A percentile compares a stretch with the other conserved stretches of the same genome.
These are phyloP conservation scores for Gymnopus androsaceus DNA, from an alignment of 1,284 basidiomycete species.

Conservation along the genomic window DNA sequence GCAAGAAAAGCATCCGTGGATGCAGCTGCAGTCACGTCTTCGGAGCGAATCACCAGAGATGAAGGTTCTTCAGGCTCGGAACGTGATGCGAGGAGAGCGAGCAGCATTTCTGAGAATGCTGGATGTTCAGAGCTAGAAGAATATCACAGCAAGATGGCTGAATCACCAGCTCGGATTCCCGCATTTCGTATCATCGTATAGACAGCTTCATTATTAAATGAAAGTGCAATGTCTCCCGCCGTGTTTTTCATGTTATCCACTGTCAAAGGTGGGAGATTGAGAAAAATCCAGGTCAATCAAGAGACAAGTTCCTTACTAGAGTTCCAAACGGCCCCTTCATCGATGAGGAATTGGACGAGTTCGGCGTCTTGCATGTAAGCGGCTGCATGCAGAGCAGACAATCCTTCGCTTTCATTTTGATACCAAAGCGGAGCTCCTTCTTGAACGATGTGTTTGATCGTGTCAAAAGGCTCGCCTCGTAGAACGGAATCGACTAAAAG, in stretches of 20 bases:
- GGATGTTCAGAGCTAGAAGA: constrained; percentile 7
- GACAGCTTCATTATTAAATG: constrained; percentile 73
- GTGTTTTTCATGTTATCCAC: constrained; percentile 81
- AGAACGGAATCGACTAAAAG: constrained; percentile 62
- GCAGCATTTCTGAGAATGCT: constrained; percentile 57
- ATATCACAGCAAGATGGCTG: constrained; percentile 16
- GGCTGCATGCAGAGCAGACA: constrained; percentile 87
- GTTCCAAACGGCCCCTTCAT: constrained; percentile 93
- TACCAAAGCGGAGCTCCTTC: constrained; percentile 90
- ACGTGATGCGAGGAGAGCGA: constrained; percentile 57
- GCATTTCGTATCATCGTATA: constrained; percentile 84
- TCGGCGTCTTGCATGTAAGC: constrained; percentile 70
- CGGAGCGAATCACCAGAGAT: constrained; percentile 52
- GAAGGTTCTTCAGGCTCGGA: constrained; percentile 36
- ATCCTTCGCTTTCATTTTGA: constrained; percentile 81
- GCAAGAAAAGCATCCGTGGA: constrained; percentile 78
- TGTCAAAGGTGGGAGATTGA: constrained; percentile 29
- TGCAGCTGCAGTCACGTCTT: constrained; percentile 70
- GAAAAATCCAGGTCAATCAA: neutral
- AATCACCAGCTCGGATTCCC: constrained; percentile 79
- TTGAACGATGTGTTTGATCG: constrained; percentile 59
- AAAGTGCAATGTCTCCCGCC: constrained; percentile 86
- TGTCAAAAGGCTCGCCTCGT: constrained; percentile 46
- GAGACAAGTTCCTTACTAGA: constrained; percentile 52
- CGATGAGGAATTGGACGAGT: constrained; percentile 68